Evolutionary conservation across 495 filamentous ascomycete species (phyloP), one percentile per base, ranked within the genome.

Genomic region (Penicillium samsonianum): DNA sequence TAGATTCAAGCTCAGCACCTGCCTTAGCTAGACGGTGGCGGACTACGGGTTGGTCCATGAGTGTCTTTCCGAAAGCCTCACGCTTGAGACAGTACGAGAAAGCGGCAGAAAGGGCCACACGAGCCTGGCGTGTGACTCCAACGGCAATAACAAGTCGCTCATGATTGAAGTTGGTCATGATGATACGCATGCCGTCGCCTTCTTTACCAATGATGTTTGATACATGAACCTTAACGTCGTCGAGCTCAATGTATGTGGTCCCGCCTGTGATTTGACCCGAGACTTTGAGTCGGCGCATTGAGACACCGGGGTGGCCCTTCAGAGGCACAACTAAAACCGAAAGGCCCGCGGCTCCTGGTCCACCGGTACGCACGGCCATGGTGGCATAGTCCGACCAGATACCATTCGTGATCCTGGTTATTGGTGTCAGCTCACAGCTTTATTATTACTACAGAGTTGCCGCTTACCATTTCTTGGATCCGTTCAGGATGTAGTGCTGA

Each of bases 121-220:
- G 78, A 0, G 86, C 77, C 57, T 82, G 72, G 2, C 89, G 78
- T 8, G 84, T 88, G 4, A 78, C 78, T 1, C 81, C 81, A 25
- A 90, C 81, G 7, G 84, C 73, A 50, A 91, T 87, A 23, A 78
- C 75, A 2, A 92, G 72, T 0, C 88, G 82, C 73, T 92, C 89
- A 62, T 92, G 88, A 74, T 91, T 91, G 82, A 92, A 91, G 72
- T 92, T 91, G 41, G 84, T 87, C 88, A 92, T 91, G 59, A 91
- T 83, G 62, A 89, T 86, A 37, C 74, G 78, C 86, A 92, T 90
- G 14, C 89, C 89, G 54, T 78, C 74, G 43, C 86, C 86, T 63
- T 92, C 89, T 28, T 72, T 56, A n/a, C 87, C 87, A 53, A 92
- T 80, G 5, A 92, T 70, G 67, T 92, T 90, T 37, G 74, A 73